Percentiles rank a stretch among this genome's conserved stretches.
Evolutionary conservation across 805 yeast genomes (phyloP).

Genomic region (Candida krabiensis): DNA sequence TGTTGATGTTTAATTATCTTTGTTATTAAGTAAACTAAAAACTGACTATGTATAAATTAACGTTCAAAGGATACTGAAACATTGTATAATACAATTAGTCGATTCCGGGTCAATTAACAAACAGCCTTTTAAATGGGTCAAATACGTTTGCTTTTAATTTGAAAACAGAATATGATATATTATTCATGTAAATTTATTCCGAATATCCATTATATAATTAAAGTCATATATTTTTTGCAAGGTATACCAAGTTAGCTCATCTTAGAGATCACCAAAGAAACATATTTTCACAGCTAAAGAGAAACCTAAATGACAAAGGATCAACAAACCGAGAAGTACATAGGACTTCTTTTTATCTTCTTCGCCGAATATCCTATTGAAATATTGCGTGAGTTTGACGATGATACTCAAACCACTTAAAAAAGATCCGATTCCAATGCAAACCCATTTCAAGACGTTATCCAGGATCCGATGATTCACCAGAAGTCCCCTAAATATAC

Average conservation of each 20-base stretch:
- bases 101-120: no score
- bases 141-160: no score
- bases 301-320: constrained; percentile 53
- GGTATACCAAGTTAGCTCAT: background rate
- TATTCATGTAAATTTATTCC: background rate
- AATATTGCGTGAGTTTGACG: constrained; percentile 44
- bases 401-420: constrained; percentile 59
- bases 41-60: no score
- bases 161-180: no score
- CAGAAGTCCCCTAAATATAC: constrained; percentile 57
- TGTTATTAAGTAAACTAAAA: no score
- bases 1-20: no score
- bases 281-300: constrained; percentile 64
- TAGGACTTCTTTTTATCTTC: constrained; percentile 39
- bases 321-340: constrained; percentile 41
- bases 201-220: background rate
- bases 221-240: background rate
- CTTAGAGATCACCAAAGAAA: constrained; percentile 46
- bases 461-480: constrained; percentile 45
- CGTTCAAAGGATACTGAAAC: no score
- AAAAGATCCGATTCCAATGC: constrained; percentile 59
- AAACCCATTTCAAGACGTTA: constrained; percentile 57
- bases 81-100: no score
- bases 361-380: constrained; percentile 33
- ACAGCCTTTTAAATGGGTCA: no score